A percentile compares a stretch with the other conserved stretches of the same genome.
phyloP scores from a whole-genome alignment of 495 filamentous ascomycete genomes.

The Podospora tetraspora region DNA sequence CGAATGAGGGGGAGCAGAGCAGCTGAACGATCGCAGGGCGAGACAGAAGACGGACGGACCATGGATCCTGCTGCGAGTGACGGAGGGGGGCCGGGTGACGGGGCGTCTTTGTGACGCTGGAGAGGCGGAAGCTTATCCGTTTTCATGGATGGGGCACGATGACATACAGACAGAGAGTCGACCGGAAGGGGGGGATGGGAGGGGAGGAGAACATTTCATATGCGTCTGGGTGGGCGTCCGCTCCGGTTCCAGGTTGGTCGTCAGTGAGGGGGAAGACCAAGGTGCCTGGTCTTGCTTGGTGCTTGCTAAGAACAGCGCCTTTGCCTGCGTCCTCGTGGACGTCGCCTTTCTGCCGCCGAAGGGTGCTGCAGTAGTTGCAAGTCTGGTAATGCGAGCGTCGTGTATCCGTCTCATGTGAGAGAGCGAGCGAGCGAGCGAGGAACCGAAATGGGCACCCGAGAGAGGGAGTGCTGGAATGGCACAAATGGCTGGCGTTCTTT shows the following conservation, averaged over 20 bases:
- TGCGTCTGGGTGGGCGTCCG: not conserved
- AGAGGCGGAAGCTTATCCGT: conserved; percentile 25
- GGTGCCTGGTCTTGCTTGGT: too few relatives aligned
- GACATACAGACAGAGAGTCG: conserved; percentile 7
- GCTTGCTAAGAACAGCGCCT: not conserved
- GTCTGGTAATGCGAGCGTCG: not conserved
- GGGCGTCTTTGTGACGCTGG: conserved; percentile 22
- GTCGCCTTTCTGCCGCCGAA: not conserved
- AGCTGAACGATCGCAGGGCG: not conserved
- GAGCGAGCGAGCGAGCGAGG: not conserved
- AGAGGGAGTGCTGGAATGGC: not conserved
- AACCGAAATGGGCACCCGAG: not conserved
- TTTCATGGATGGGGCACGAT: conserved; percentile 17
- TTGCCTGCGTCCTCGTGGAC: not conserved
- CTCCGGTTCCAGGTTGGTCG: not conserved
- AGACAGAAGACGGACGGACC: not conserved
- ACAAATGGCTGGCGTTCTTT: conserved; percentile 2
- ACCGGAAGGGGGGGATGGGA: not conserved
- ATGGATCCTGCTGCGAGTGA: not conserved
- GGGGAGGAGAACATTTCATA: not conserved
- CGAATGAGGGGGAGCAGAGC: not conserved
- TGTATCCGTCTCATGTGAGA: not conserved
- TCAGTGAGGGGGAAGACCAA: not conserved
- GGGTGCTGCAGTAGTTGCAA: not conserved
- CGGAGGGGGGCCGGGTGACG: conserved; percentile 5